Percentiles rank a stretch among this genome's conserved stretches.
Conservation (phyloP, 805 yeast species). For the Barnettozyma botsteinii region DNA sequence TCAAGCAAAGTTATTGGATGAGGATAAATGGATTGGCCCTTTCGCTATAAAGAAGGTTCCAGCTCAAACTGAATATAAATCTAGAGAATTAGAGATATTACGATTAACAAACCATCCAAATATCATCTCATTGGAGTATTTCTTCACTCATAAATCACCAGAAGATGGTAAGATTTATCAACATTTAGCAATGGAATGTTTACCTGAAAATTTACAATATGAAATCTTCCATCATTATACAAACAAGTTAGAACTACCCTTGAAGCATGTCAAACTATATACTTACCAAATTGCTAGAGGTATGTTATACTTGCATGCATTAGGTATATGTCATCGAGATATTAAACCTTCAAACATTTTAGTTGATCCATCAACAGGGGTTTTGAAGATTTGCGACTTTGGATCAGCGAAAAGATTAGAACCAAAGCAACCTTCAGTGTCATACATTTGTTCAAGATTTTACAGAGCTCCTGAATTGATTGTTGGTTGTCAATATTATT, state of each 20-base stretch:
- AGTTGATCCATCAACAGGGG: conserved; percentile 63
- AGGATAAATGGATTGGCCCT: conserved; percentile 61
- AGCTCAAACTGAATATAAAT: conserved; percentile 81
- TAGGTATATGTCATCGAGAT: conserved; percentile 79
- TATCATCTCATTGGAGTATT: conserved; percentile 62
- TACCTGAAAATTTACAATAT: conserved; percentile 72
- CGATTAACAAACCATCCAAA: conserved; percentile 77
- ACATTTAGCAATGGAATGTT: conserved; percentile 81
- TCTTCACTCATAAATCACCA: conserved; percentile 61
- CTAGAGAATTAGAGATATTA: conserved; percentile 72
- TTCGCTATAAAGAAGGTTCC: conserved; percentile 82
- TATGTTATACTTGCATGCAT: conserved; percentile 74
- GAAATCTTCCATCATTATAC: conserved; percentile 68
- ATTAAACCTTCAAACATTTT: conserved; percentile 78
- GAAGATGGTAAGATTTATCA: conserved; percentile 65
- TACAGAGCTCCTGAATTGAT: conserved; percentile 95
- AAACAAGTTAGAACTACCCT: conserved; percentile 56
- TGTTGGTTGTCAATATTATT: conserved; percentile 81
- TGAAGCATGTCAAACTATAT: conserved; percentile 70
- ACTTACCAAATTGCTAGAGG: conserved; percentile 78
- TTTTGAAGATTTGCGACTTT: conserved; percentile 75
- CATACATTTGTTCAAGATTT: conserved; percentile 93
- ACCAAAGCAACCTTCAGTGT: conserved; percentile 78
- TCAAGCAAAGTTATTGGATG: conserved; percentile 53
- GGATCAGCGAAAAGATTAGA: conserved; percentile 81